Conservation (phyloP, 768 basidiomycete species). For the Cantharellus anzutake region DNA sequence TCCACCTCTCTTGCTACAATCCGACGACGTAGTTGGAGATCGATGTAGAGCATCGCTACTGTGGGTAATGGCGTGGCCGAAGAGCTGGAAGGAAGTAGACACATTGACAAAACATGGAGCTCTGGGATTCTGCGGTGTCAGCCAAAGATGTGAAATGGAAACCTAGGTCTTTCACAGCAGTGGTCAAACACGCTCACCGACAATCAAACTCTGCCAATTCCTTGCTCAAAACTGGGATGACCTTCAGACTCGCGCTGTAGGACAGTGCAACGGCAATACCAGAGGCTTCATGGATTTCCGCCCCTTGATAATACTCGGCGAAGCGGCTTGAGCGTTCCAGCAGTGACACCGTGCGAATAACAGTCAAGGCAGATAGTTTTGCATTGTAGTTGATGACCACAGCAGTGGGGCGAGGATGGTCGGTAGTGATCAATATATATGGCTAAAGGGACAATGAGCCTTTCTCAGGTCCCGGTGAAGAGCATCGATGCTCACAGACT, state of each 20-base stretch:
- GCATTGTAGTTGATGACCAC: slow-evolving; percentile 34
- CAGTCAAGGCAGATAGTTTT: slow-evolving; percentile 4
- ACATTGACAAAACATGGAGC: slow-evolving; percentile 44
- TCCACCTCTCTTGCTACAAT: slow-evolving; percentile 10
- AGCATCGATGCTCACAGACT: neutral
- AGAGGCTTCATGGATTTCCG: slow-evolving; percentile 47
- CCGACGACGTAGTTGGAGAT: slow-evolving; percentile 26
- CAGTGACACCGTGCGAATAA: slow-evolving; percentile 22
- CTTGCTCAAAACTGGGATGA: slow-evolving; percentile 27
- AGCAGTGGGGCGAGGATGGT: slow-evolving; percentile 59
- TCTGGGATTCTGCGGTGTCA: slow-evolving; percentile 32
- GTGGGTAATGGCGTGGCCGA: slow-evolving; percentile 19
- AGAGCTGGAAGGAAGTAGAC: slow-evolving; percentile 31
- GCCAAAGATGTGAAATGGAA: neutral
- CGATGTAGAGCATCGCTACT: slow-evolving; percentile 49
- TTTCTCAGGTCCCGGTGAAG: neutral
- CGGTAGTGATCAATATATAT: slow-evolving; percentile 39
- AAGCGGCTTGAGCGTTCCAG: slow-evolving; percentile 36
- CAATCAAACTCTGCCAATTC: slow-evolving; percentile 10
- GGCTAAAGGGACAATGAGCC: neutral
- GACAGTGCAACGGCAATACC: slow-evolving; percentile 40
- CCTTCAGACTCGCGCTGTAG: slow-evolving; percentile 51
- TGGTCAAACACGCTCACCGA: slow-evolving; percentile 6
- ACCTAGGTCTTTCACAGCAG: neutral
- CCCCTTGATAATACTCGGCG: slow-evolving; percentile 53